Percentiles rank a stretch among this genome's conserved stretches.
Conservation (phyloP, 139 green algal genomes). For the Asterochloris sp. region DNA sequence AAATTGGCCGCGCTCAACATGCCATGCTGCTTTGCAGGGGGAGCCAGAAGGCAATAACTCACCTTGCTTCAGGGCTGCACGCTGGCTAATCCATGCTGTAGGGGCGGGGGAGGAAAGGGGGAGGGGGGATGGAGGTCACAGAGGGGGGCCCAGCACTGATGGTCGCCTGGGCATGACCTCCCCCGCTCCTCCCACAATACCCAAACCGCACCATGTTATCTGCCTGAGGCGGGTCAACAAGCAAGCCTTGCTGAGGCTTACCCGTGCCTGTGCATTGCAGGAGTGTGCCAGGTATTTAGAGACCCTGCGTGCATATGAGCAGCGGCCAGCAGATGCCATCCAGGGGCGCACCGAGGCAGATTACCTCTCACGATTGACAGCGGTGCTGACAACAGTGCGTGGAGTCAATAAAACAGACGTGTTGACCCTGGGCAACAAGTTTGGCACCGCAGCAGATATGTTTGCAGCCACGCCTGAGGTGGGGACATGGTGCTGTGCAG, state of each 20-base stretch:
- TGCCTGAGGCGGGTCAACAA: background rate
- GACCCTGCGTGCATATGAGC: constrained; percentile 91
- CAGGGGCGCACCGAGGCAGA: constrained; percentile 64
- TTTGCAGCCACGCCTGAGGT: constrained; percentile 29
- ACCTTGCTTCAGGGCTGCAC: no score
- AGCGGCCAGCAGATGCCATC: constrained; percentile 80
- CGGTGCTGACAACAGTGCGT: constrained; percentile 63
- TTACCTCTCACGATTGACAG: constrained; percentile 71
- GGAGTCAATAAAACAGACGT: constrained; percentile 82
- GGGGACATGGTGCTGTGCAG: background rate
- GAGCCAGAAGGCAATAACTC: no score
- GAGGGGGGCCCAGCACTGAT: background rate
- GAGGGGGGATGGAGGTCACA: no score
- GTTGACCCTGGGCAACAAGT: constrained; percentile 54
- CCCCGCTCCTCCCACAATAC: no score
- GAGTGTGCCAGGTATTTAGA: constrained; percentile 92
- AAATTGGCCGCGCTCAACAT: no score
- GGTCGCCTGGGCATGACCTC: background rate
- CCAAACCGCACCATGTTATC: no score
- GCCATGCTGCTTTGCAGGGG: no score
- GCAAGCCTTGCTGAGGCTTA: background rate
- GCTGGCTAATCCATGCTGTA: no score
- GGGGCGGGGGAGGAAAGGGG: no score
- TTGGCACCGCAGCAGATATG: constrained; percentile 39
- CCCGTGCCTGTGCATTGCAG: constrained; percentile 26